A percentile compares a stretch with the other conserved stretches of the same genome.
Conservation (phyloP, 495 filamentous ascomycete species). For the Neurospora sp. region DNA sequence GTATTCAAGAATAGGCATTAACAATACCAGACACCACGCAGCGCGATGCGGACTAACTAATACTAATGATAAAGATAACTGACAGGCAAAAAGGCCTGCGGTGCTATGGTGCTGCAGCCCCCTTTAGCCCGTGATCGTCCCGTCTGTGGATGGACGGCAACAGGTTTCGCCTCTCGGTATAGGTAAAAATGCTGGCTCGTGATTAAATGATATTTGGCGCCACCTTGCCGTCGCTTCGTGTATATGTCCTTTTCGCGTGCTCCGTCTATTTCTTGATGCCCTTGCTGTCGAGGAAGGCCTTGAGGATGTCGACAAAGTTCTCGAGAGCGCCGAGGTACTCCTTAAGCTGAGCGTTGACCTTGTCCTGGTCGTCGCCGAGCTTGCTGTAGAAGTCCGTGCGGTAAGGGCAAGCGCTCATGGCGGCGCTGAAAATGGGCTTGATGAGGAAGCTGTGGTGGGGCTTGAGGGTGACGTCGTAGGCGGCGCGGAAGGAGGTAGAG, state of each 20-base stretch:
- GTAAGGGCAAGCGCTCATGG: slow-evolving; percentile 88
- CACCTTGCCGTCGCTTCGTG: background rate
- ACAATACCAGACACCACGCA: background rate
- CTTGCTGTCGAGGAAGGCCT: slow-evolving; percentile 57
- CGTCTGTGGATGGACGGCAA: background rate
- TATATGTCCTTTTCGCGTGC: slow-evolving; percentile 15
- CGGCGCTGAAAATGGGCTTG: slow-evolving; percentile 81
- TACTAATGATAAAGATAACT: background rate
- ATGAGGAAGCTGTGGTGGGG: slow-evolving; percentile 79
- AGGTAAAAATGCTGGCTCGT: background rate
- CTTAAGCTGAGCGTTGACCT: slow-evolving; percentile 50
- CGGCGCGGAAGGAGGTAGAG: slow-evolving; percentile 69
- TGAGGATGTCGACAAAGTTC: slow-evolving; percentile 62
- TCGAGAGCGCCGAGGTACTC: slow-evolving; percentile 67
- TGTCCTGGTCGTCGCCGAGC: slow-evolving; percentile 55
- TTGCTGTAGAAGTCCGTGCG: slow-evolving; percentile 83
- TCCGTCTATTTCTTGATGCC: slow-evolving; percentile 59
- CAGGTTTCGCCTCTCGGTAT: background rate
- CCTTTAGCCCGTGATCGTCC: background rate
- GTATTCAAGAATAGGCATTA: background rate
- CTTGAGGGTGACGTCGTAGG: slow-evolving; percentile 80
- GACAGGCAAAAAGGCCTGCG: background rate
- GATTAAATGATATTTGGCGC: background rate
- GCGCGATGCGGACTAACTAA: background rate
- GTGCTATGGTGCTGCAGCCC: background rate